These are phyloP conservation scores for Malassezia pachydermatis DNA, from an alignment of 1,284 basidiomycete genomes.

Conservation along the genomic window DNA sequence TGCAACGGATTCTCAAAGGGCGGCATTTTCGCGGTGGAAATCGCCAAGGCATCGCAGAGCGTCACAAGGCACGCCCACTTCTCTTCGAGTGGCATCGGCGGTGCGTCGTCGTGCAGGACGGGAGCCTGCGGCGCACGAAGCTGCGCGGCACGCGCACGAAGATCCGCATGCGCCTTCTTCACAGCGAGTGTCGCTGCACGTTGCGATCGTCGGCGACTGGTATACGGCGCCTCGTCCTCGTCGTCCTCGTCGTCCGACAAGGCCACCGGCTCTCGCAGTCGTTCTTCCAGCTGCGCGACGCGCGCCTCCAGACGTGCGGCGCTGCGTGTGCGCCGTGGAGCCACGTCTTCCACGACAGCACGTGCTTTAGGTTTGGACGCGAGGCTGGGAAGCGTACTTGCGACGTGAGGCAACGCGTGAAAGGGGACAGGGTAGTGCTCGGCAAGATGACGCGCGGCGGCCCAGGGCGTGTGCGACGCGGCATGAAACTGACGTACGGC, in stretches of 20 bases:
- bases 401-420: slow-evolving; percentile 2
- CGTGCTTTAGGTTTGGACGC: not conserved
- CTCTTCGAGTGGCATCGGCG: slow-evolving; percentile 9
- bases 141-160: slow-evolving; percentile 1
- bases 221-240: not conserved
- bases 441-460: not conserved
- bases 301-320: slow-evolving; percentile 11
- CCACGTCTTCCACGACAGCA: not conserved
- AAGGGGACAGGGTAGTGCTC: not conserved
- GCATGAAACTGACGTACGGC: slow-evolving; percentile 5
- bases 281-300: not conserved
- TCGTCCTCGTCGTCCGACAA: not conserved
- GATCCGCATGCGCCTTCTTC: slow-evolving; percentile 1
- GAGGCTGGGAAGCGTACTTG: not conserved
- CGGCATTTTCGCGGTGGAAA: not conserved
- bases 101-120: not conserved
- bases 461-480: slow-evolving; percentile 7
- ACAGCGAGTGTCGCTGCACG: slow-evolving; percentile 9
- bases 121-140: not conserved
- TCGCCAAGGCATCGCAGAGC: slow-evolving; percentile 9
- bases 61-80: slow-evolving; percentile 12
- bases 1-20: slow-evolving; percentile 6
- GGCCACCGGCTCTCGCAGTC: not conserved
- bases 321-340: slow-evolving; percentile 15
- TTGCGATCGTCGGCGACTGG: slow-evolving; percentile 14